Evolutionary conservation across 148 eudicot genomes (phyloP).

Genomic region (Dianthus caryophyllus): DNA sequence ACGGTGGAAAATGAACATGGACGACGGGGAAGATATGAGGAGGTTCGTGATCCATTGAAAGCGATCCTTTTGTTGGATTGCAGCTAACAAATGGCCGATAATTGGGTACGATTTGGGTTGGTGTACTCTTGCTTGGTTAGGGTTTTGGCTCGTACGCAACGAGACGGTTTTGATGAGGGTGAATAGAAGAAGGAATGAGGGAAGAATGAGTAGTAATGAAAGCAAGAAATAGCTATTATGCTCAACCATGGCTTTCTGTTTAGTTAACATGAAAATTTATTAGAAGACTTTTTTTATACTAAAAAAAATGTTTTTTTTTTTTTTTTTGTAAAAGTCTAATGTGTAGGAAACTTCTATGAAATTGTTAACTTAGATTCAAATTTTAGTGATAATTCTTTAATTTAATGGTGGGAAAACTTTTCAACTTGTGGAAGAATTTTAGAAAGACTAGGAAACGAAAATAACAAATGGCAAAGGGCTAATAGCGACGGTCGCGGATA

Average conservation of each 20-base stretch:
- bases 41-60: constrained; percentile 22
- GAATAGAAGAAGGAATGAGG: background rate
- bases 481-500: too few relatives aligned
- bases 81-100: constrained; percentile 18
- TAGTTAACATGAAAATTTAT: background rate
- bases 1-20: constrained; percentile 15
- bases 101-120: constrained; percentile 24
- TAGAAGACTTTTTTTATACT: background rate
- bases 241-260: constrained; percentile 15
- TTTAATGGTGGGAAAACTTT: too few relatives aligned
- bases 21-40: constrained; percentile 7
- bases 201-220: constrained; percentile 13
- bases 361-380: too few relatives aligned
- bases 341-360: too few relatives aligned
- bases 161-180: background rate
- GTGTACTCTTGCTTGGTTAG: background rate
- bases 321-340: too few relatives aligned
- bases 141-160: background rate
- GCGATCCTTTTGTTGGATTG: constrained; percentile 11
- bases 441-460: too few relatives aligned
- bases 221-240: constrained; percentile 7
- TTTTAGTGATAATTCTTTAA: too few relatives aligned
- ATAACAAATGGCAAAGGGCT: too few relatives aligned
- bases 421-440: too few relatives aligned
- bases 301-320: too few relatives aligned